A percentile compares a stretch with the other conserved stretches of the same genome.
Evolutionary conservation across 352 stramenopile species (phyloP).

Genomic region (Pythium dissimile): DNA sequence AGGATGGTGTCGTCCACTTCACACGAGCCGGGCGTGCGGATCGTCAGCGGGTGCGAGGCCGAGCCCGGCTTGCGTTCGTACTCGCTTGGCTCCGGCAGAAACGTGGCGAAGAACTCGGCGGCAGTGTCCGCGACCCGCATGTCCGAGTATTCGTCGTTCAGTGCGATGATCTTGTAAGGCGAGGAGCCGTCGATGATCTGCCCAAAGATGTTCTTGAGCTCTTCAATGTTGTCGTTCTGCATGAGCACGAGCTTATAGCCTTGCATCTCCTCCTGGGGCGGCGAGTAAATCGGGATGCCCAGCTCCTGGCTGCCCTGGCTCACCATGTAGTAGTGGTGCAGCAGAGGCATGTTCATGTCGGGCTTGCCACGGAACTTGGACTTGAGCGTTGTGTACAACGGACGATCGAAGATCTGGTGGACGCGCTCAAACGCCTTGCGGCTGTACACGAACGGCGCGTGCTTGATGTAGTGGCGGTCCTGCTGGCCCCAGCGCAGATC

Average conservation of each 20-base stretch:
- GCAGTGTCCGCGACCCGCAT: constrained; percentile 71
- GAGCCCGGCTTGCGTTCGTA: constrained; percentile 60
- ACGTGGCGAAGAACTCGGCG: constrained; percentile 65
- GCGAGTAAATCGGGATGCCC: constrained; percentile 71
- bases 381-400: constrained; percentile 80
- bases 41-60: constrained; percentile 41
- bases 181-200: constrained; percentile 61
- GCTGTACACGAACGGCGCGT: constrained; percentile 87
- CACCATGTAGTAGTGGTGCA: constrained; percentile 89
- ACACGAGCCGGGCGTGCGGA: constrained; percentile 61
- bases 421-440: constrained; percentile 80
- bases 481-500: constrained; percentile 76
- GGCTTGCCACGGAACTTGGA: constrained; percentile 82
- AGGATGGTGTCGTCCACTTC: constrained; percentile 74
- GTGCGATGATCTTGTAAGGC: constrained; percentile 72
- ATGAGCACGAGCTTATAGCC: constrained; percentile 86
- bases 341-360: constrained; percentile 86
- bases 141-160: constrained; percentile 88
- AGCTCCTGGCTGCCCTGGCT: constrained; percentile 74
- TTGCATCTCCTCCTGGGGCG: constrained; percentile 69
- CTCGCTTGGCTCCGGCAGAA: constrained; percentile 61
- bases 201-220: constrained; percentile 64
- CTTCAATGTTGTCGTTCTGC: constrained; percentile 76
- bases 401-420: constrained; percentile 85
- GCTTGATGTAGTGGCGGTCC: constrained; percentile 85